Percentiles rank a stretch among this genome's conserved stretches.
Conservation (phyloP, 2,329 filamentous ascomycete species). For the Talaromyces sp. region DNA sequence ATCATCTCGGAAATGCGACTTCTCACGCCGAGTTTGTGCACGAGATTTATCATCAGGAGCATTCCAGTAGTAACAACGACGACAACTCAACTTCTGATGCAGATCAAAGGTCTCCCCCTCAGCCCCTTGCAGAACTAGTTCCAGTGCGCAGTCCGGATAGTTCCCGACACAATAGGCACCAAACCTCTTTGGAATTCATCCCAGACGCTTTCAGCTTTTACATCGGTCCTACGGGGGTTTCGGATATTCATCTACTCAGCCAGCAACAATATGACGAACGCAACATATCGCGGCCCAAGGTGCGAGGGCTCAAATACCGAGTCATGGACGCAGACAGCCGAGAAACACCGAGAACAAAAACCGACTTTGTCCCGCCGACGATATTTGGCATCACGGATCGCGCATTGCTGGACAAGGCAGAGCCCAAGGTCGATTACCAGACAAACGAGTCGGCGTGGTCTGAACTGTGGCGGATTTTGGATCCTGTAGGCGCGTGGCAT, state of each 20-base stretch:
- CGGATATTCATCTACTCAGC: neutral
- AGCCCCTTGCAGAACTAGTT: neutral
- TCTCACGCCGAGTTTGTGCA: neutral
- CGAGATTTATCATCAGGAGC: neutral
- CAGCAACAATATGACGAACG: neutral
- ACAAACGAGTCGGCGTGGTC: slow-evolving; percentile 2
- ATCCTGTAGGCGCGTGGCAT: slow-evolving; percentile 3
- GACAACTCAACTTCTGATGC: neutral
- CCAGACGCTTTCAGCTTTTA: slow-evolving; percentile 2
- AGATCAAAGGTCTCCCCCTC: neutral
- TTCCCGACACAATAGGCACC: neutral
- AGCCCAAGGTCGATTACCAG: slow-evolving; percentile 1
- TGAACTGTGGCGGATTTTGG: slow-evolving; percentile 1
- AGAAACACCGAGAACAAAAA: neutral
- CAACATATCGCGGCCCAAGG: neutral
- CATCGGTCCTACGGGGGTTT: neutral
- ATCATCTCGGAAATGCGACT: neutral
- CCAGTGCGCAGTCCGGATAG: neutral
- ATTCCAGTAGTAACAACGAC: neutral
- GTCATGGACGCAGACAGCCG: neutral
- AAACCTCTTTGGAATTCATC: neutral
- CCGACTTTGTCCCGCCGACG: neutral
- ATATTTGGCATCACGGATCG: slow-evolving; percentile 3
- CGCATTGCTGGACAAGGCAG: neutral
- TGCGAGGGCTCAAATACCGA: neutral